Evolutionary conservation across 2,329 filamentous ascomycete species (phyloP).

Genomic region (Trichophyton verrucosum): DNA sequence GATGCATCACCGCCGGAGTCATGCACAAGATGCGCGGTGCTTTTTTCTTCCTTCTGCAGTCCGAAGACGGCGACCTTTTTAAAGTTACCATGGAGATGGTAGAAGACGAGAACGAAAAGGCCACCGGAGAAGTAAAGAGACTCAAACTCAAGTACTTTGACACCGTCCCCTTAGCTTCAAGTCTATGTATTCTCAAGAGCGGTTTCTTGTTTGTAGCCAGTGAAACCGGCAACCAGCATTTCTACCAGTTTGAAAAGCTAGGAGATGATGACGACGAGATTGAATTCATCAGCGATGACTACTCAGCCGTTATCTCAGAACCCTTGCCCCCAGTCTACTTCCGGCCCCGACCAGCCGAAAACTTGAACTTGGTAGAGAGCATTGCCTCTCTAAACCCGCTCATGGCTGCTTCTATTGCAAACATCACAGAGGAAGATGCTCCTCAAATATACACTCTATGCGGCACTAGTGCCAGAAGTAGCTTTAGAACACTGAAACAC

Average conservation of each 20-base stretch:
- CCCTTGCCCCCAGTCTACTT: constrained; percentile 74
- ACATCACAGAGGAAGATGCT: constrained; percentile 81
- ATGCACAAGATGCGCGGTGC: constrained; percentile 95
- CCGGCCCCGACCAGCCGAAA: constrained; percentile 63
- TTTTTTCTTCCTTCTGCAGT: constrained; percentile 94
- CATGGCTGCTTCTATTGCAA: constrained; percentile 81
- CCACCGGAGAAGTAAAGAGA: constrained; percentile 66
- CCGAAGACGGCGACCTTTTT: constrained; percentile 96
- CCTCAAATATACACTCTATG: constrained; percentile 93
- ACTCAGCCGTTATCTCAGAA: constrained; percentile 60
- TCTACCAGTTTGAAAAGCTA: constrained; percentile 95
- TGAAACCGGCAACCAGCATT: constrained; percentile 83
- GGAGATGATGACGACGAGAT: constrained; percentile 88
- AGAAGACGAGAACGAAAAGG: constrained; percentile 63
- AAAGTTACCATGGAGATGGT: constrained; percentile 89
- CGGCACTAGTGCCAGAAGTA: constrained; percentile 76
- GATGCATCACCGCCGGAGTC: constrained; percentile 77
- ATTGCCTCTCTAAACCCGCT: constrained; percentile 84
- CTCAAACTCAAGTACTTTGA: constrained; percentile 97
- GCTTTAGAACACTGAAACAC: constrained; percentile 84
- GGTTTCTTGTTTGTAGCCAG: constrained; percentile 88
- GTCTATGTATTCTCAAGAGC: constrained; percentile 83
- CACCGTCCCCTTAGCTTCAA: constrained; percentile 78
- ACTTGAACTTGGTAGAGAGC: constrained; percentile 71
- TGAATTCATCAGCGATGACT: constrained; percentile 74